Percentiles rank a stretch among this genome's conserved stretches.
phyloP scores from a whole-genome alignment of 2,329 filamentous ascomycete species.

The Daldinia sp. region DNA sequence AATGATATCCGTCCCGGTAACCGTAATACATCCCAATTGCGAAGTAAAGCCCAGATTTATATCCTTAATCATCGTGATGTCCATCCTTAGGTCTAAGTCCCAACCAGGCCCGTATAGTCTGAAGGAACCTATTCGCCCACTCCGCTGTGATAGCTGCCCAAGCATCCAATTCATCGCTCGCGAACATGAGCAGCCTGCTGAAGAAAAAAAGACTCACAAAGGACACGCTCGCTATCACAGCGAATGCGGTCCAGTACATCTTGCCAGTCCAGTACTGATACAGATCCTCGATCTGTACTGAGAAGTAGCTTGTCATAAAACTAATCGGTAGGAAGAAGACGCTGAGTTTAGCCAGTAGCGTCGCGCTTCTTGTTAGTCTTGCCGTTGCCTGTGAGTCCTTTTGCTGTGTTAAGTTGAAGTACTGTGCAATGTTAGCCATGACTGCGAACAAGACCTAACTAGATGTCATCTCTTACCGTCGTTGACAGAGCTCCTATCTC shows the following conservation, averaged over 20 bases:
- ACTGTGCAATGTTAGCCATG: slow-evolving; percentile 58
- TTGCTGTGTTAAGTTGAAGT: slow-evolving; percentile 82
- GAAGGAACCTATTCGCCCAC: slow-evolving; percentile 32
- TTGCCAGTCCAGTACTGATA: slow-evolving; percentile 67
- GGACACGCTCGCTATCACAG: slow-evolving; percentile 70
- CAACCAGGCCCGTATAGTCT: slow-evolving; percentile 9
- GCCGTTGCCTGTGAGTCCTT: slow-evolving; percentile 80
- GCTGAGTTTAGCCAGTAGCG: slow-evolving; percentile 79
- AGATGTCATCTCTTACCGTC: slow-evolving; percentile 62
- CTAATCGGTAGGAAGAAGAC: slow-evolving; percentile 81
- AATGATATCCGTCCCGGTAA: not conserved
- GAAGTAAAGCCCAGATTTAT: slow-evolving; percentile 16
- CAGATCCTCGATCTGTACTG: slow-evolving; percentile 70
- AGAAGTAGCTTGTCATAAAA: slow-evolving; percentile 81
- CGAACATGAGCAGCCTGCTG: slow-evolving; percentile 59
- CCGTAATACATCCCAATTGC: not conserved
- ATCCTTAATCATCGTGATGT: slow-evolving; percentile 3
- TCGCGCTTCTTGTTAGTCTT: slow-evolving; percentile 76
- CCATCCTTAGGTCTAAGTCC: slow-evolving; percentile 35
- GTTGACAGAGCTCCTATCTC: slow-evolving; percentile 78
- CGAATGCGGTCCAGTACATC: slow-evolving; percentile 78
- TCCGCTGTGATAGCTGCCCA: slow-evolving; percentile 47
- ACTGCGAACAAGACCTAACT: not conserved
- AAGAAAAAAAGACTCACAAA: slow-evolving; percentile 69
- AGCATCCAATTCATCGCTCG: slow-evolving; percentile 60